A percentile compares a stretch with the other conserved stretches of the same genome.
These are phyloP conservation scores for Aspergillus aculeatus DNA, from an alignment of 2,329 filamentous ascomycete species.

Conservation along the genomic window DNA sequence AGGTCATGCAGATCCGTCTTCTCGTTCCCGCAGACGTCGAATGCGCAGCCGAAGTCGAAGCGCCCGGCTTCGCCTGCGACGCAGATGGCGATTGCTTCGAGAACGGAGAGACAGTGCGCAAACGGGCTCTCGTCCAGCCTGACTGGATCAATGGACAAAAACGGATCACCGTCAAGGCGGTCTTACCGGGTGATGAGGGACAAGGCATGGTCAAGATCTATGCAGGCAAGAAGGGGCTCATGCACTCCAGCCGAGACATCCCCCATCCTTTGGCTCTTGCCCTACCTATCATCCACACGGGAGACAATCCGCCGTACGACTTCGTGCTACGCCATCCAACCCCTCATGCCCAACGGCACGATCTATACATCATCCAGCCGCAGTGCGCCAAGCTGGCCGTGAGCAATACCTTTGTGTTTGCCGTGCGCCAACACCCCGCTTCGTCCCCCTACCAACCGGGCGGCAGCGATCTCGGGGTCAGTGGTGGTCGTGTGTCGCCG, in stretches of 20 bases:
- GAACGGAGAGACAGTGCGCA: conserved; percentile 80
- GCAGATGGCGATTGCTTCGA: conserved; percentile 90
- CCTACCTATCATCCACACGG: conserved; percentile 84
- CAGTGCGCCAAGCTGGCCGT: conserved; percentile 84
- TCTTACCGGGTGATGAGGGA: conserved; percentile 88
- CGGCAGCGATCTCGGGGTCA: conserved; percentile 32
- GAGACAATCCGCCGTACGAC: conserved; percentile 90
- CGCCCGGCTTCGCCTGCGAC: conserved; percentile 75
- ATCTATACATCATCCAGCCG: conserved; percentile 94
- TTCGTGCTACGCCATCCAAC: conserved; percentile 93
- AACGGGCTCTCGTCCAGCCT: conserved; percentile 83
- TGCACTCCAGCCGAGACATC: conserved; percentile 97
- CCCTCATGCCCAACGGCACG: conserved; percentile 93
- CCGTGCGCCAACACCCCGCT: conserved; percentile 87
- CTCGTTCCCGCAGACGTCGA: conserved; percentile 87
- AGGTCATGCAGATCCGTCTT: conserved; percentile 88
- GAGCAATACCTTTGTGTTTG: conserved; percentile 98
- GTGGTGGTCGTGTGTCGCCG: conserved; percentile 51
- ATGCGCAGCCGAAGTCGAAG: conserved; percentile 87
- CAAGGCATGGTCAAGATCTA: conserved; percentile 86
- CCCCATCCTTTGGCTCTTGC: conserved; percentile 87
- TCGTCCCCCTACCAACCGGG: conserved; percentile 47
- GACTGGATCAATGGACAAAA: conserved; percentile 89
- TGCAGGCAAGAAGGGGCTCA: conserved; percentile 87
- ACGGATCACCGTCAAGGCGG: conserved; percentile 87